These are phyloP conservation scores for Apiotrichum laibachii DNA, from an alignment of 1,284 basidiomycete genomes.

Conservation along the genomic window DNA sequence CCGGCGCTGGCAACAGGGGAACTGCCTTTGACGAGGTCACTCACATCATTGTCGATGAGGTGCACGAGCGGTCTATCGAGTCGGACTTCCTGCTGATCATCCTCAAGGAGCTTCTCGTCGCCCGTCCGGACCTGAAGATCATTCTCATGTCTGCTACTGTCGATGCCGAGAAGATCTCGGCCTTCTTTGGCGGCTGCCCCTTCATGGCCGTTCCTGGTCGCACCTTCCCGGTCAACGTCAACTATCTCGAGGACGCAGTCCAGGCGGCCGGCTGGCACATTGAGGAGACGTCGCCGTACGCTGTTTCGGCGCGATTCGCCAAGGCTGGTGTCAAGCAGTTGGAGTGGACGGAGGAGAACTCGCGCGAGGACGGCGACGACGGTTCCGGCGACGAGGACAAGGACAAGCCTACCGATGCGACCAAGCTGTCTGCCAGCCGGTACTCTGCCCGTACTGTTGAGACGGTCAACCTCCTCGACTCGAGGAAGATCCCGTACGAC, in stretches of 20 bases:
- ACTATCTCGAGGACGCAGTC: constrained; percentile 89
- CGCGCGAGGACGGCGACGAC: constrained; percentile 60
- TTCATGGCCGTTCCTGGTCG: constrained; percentile 86
- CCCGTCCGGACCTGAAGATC: constrained; percentile 81
- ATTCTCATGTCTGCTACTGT: constrained; percentile 98
- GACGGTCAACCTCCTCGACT: constrained; percentile 84
- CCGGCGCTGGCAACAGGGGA: constrained; percentile 64
- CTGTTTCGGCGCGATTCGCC: constrained; percentile 58
- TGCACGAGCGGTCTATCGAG: constrained; percentile 95
- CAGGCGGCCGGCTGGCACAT: constrained; percentile 83
- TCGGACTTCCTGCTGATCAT: constrained; percentile 97
- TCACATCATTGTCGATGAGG: constrained; percentile 43
- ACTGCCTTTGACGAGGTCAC: constrained; percentile 92
- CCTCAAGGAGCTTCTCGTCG: constrained; percentile 78
- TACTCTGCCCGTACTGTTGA: constrained; percentile 68
- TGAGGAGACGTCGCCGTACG: constrained; percentile 80
- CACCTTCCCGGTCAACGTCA: constrained; percentile 90
- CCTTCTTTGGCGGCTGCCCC: constrained; percentile 87
- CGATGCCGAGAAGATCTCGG: constrained; percentile 90
- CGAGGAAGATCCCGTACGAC: constrained; percentile 85
- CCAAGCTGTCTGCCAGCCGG: constrained; percentile 49
- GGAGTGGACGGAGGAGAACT: constrained; percentile 72
- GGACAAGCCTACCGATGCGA: constrained; percentile 39
- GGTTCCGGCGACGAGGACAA: constrained; percentile 47
- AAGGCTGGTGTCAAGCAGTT: constrained; percentile 49